Conservation (phyloP, 768 basidiomycete species). For the Pleurotus giganteus region DNA sequence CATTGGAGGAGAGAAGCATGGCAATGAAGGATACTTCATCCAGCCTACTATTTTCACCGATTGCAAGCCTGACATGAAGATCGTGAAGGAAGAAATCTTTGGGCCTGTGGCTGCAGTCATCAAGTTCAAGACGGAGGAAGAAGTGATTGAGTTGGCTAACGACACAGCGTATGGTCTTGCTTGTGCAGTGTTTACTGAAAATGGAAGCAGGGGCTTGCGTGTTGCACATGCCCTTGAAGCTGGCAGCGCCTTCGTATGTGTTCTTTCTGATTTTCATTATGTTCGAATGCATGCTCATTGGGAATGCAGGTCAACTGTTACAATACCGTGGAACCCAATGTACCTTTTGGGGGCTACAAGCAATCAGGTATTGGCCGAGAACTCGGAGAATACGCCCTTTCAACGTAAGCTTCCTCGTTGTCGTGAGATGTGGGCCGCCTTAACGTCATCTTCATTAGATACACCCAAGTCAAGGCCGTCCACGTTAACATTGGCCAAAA, state of each 20-base stretch:
- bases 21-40: conserved; percentile 67
- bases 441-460: conserved; percentile 1
- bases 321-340: neutral
- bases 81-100: conserved; percentile 70
- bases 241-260: conserved; percentile 49
- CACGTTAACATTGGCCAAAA: conserved; percentile 2
- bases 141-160: conserved; percentile 22
- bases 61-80: conserved; percentile 61
- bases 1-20: conserved; percentile 57
- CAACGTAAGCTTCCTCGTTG: conserved; percentile 1
- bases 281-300: conserved; percentile 4
- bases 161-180: conserved; percentile 19
- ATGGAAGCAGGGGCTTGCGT: conserved; percentile 19
- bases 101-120: conserved; percentile 72
- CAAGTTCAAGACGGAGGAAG: conserved; percentile 62
- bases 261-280: neutral
- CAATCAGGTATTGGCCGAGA: conserved; percentile 8
- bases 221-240: conserved; percentile 23
- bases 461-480: conserved; percentile 9
- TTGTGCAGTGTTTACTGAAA: conserved; percentile 20
- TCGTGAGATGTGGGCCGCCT: neutral
- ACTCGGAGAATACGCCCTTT: conserved; percentile 5
- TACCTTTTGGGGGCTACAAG: conserved; percentile 3
- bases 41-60: conserved; percentile 70
- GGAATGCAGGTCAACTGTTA: conserved; percentile 17